A percentile compares a stretch with the other conserved stretches of the same genome.
phyloP scores from a whole-genome alignment of 352 stramenopile species.

The Pythium volutum region DNA sequence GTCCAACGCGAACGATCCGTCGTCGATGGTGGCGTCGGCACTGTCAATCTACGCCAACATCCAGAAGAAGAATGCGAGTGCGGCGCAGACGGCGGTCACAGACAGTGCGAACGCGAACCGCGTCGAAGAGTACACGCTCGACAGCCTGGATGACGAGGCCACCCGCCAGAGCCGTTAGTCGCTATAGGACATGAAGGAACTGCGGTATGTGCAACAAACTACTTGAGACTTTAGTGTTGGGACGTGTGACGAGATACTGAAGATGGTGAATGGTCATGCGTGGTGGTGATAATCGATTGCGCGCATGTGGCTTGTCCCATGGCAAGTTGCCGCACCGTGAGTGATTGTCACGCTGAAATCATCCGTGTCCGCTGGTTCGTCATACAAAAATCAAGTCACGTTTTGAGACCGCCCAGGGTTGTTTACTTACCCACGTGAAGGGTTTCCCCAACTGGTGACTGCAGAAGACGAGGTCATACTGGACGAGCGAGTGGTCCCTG shows the following conservation, averaged over 20 bases:
- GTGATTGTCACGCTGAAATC: conserved; percentile 16
- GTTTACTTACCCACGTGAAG: too few species aligned
- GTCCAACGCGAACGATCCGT: conserved; percentile 78
- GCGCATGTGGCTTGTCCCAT: neutral
- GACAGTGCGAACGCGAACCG: conserved; percentile 18
- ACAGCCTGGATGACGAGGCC: conserved; percentile 38
- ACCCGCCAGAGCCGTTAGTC: neutral
- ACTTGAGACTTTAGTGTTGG: neutral
- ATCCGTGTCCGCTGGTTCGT: neutral
- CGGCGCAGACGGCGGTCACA: conserved; percentile 4
- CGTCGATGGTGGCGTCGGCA: conserved; percentile 87
- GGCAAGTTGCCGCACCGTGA: conserved; percentile 2
- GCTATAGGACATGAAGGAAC: neutral
- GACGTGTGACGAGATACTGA: neutral
- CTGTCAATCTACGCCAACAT: conserved; percentile 88
- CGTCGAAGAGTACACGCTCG: conserved; percentile 60
- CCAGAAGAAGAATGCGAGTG: conserved; percentile 67
- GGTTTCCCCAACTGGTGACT: too few species aligned
- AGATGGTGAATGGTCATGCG: too few species aligned
- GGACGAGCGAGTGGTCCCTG: too few species aligned
- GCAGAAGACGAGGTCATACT: too few species aligned
- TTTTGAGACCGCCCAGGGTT: too few species aligned
- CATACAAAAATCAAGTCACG: conserved; percentile 18
- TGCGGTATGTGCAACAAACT: too few species aligned
- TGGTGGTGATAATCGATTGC: conserved; percentile 7